phyloP scores from a whole-genome alignment of 208 protist species.

The Acanthamoeba triangularis region DNA sequence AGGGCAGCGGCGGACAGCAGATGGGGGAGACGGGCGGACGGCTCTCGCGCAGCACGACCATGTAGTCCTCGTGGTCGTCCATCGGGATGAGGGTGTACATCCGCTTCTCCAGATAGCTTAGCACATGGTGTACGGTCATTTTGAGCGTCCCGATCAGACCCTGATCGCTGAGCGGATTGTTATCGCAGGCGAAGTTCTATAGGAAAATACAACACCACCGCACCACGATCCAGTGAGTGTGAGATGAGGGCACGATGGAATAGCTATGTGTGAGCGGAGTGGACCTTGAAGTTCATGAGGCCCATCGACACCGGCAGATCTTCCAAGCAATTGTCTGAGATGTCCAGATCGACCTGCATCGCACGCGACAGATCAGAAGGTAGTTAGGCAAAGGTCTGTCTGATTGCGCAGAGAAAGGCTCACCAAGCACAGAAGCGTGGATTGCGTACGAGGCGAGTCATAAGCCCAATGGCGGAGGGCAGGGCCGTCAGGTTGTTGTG shows the following conservation, averaged over 20 bases:
- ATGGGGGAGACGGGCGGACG: neutral
- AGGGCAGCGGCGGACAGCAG: neutral
- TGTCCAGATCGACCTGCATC: neutral
- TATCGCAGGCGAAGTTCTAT: neutral
- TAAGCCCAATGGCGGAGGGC: neutral
- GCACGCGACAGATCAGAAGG: neutral
- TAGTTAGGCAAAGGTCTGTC: neutral
- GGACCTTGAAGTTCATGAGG: neutral
- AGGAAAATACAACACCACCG: neutral
- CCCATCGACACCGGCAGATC: slow-evolving; percentile 40
- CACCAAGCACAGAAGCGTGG: neutral
- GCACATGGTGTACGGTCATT: neutral
- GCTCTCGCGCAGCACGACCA: neutral
- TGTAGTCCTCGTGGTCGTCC: neutral
- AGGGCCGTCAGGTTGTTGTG: slow-evolving; percentile 23
- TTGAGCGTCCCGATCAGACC: neutral
- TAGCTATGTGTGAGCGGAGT: neutral
- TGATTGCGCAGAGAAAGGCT: neutral
- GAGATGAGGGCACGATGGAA: neutral
- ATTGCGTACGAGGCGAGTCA: neutral
- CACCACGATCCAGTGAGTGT: neutral
- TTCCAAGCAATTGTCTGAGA: neutral
- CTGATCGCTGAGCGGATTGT: neutral
- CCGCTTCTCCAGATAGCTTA: slow-evolving; percentile 10
- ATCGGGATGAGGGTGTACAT: neutral